Percentiles rank a stretch among this genome's conserved stretches.
Evolutionary conservation across 805 yeast species (phyloP).

Genomic region (Candida fluviatilis): DNA sequence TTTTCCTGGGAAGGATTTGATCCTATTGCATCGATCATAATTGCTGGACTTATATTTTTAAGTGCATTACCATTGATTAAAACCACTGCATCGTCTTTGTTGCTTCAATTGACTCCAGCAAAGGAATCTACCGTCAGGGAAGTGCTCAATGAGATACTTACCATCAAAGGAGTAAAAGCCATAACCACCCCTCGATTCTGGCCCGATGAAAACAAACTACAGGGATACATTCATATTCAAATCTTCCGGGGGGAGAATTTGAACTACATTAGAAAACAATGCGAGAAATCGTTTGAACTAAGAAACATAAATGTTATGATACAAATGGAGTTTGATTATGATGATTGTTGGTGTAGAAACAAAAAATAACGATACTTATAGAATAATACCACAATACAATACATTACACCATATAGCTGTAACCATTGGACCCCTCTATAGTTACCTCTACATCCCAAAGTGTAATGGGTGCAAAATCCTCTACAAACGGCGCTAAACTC

Average conservation of each 20-base stretch:
- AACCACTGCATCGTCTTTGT: constrained; percentile 71
- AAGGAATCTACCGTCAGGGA: constrained; percentile 63
- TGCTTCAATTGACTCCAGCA: constrained; percentile 55
- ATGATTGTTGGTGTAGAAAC: constrained; percentile 64
- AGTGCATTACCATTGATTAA: constrained; percentile 83
- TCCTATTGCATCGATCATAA: constrained; percentile 86
- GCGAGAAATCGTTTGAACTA: constrained; percentile 48
- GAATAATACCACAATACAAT: background rate
- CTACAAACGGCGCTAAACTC: too few relatives aligned
- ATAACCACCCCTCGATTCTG: constrained; percentile 91
- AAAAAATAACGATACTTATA: background rate
- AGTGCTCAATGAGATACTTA: constrained; percentile 62
- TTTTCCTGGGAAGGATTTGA: constrained; percentile 77
- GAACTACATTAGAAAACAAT: constrained; percentile 54
- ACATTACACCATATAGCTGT: too few relatives aligned
- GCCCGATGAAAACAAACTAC: constrained; percentile 43
- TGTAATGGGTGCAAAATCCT: too few relatives aligned
- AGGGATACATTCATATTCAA: constrained; percentile 82
- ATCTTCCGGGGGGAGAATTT: constrained; percentile 62
- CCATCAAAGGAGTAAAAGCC: constrained; percentile 75
- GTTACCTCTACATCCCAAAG: too few relatives aligned
- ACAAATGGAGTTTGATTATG: constrained; percentile 64
- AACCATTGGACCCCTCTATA: too few relatives aligned
- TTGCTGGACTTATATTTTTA: constrained; percentile 72
- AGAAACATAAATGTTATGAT: constrained; percentile 54